phyloP scores from a whole-genome alignment of 2,329 filamentous ascomycete genomes.

The Thermoascus crustaceus region DNA sequence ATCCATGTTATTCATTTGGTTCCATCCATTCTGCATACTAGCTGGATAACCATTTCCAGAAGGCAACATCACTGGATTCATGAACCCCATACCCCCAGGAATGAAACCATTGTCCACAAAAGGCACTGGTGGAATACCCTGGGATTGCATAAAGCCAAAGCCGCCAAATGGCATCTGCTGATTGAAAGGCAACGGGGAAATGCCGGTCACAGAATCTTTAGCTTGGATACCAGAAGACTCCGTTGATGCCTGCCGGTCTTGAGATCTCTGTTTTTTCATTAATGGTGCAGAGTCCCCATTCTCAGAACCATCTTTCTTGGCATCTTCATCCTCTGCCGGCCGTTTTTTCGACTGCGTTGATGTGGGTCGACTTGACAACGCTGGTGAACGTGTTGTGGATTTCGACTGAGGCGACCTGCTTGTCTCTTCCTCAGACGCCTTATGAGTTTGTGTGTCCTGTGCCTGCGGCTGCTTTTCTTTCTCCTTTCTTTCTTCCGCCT shows the following conservation, averaged over 20 bases:
- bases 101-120: conserved; percentile 29
- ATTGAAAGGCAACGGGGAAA: conserved; percentile 19
- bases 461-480: conserved; percentile 28
- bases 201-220: conserved; percentile 11
- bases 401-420: conserved; percentile 8
- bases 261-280: conserved; percentile 38
- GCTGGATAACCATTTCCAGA: conserved; percentile 22
- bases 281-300: conserved; percentile 23
- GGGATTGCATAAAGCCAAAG: conserved; percentile 24
- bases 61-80: conserved; percentile 35
- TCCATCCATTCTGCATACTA: conserved; percentile 30
- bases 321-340: conserved; percentile 62
- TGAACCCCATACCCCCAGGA: conserved; percentile 24
- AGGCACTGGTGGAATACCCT: conserved; percentile 23
- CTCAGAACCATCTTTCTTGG: conserved; percentile 51
- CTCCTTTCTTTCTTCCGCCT: conserved; percentile 36
- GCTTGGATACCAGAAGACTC: conserved; percentile 9
- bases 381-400: conserved; percentile 21
- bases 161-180: conserved; percentile 29
- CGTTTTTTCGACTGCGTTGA: conserved; percentile 62
- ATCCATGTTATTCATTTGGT: conserved; percentile 39
- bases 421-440: conserved; percentile 10
- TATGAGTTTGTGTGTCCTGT: conserved; percentile 16
- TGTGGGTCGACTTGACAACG: conserved; percentile 22
- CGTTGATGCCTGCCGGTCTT: conserved; percentile 20